Evolutionary conservation across 352 stramenopile species (phyloP).

Genomic region (Thraustochytrium striatum): DNA sequence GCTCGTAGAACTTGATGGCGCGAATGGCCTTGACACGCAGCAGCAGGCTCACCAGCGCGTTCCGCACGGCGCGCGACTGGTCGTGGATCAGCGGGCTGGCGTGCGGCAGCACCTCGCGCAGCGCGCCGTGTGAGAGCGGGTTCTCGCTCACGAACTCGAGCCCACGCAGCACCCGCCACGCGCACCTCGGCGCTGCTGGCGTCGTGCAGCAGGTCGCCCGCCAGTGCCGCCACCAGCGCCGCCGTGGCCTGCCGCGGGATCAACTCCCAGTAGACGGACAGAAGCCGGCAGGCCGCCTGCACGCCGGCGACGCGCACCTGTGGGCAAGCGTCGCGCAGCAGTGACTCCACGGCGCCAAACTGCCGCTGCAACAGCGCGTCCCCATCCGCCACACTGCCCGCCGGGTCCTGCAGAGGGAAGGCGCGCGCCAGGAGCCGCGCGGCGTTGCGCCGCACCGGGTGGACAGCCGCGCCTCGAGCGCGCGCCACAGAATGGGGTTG

Average conservation of each 20-base stretch:
- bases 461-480: conserved; percentile 65
- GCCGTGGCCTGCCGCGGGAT: conserved; percentile 63
- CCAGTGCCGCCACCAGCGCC: conserved; percentile 59
- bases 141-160: conserved; percentile 64
- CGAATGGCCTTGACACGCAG: conserved; percentile 63
- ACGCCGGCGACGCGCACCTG: conserved; percentile 63
- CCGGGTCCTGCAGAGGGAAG: conserved; percentile 65
- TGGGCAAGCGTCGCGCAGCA: conserved; percentile 64
- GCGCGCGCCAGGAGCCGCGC: conserved; percentile 60
- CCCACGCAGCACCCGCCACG: conserved; percentile 60
- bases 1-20: conserved; percentile 73
- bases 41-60: conserved; percentile 65
- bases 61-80: conserved; percentile 63
- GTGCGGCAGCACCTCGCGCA: conserved; percentile 66
- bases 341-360: conserved; percentile 58
- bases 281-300: conserved; percentile 54
- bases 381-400: conserved; percentile 51
- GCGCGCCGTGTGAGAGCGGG: conserved; percentile 62
- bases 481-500: conserved; percentile 71
- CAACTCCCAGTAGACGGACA: conserved; percentile 67
- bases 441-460: conserved; percentile 62
- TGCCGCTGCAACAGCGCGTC: conserved; percentile 62
- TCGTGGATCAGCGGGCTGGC: conserved; percentile 71
- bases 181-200: conserved; percentile 61
- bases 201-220: conserved; percentile 59